phyloP scores from a whole-genome alignment of 2,329 filamentous ascomycete genomes.

The Alternaria novae-zelandiae region DNA sequence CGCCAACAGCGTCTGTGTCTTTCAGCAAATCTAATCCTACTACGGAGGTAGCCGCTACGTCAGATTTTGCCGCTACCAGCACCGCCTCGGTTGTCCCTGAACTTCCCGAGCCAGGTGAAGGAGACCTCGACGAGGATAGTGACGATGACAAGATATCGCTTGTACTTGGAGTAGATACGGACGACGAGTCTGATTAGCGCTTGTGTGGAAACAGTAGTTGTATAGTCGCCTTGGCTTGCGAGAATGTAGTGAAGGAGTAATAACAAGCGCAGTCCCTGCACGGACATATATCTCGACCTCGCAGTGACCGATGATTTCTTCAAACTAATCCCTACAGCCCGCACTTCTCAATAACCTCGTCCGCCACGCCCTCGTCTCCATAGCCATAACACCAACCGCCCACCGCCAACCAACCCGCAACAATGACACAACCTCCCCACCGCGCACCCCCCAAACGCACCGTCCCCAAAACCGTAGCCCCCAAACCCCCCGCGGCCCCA shows the following conservation, averaged over 20 bases:
- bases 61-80: constrained; percentile 23
- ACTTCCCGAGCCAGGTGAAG: constrained; percentile 23
- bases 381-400: not conserved
- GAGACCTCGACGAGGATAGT: constrained; percentile 20
- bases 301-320: not conserved
- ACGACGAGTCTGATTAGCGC: constrained; percentile 41
- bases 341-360: not conserved
- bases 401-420: not conserved
- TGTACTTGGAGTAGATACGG: constrained; percentile 45
- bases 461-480: not conserved
- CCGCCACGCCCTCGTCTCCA: not conserved
- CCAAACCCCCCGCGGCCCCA: not conserved
- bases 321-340: not conserved
- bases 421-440: not conserved
- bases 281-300: not conserved
- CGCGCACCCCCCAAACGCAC: not conserved
- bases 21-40: not conserved
- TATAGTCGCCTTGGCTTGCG: not conserved
- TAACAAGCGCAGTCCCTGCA: constrained; percentile 11
- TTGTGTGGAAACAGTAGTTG: not conserved
- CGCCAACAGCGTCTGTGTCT: not conserved
- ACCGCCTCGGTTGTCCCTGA: constrained; percentile 22
- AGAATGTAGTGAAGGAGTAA: constrained; percentile 4
- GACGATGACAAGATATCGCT: constrained; percentile 39
- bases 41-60: constrained; percentile 15